phyloP scores from a whole-genome alignment of 345 rosid species.

The Alliaria petiolata region DNA sequence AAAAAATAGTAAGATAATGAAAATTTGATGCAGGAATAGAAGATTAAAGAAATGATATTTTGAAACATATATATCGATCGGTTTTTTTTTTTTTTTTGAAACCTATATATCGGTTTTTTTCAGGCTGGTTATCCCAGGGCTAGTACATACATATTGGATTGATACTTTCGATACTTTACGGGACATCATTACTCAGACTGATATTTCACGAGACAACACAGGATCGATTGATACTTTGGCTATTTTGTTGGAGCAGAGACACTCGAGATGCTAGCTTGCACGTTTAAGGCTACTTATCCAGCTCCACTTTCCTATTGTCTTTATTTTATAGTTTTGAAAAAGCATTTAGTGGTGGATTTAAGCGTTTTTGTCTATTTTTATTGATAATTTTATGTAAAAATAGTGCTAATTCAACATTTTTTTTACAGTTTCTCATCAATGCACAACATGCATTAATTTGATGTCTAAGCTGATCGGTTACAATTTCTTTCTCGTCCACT shows the following conservation, averaged over 20 bases:
- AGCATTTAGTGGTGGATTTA: background rate
- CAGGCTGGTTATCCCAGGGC: background rate
- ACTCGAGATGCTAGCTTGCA: background rate
- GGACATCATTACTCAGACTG: background rate
- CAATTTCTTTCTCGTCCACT: background rate
- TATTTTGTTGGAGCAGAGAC: background rate
- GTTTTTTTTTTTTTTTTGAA: too few species aligned
- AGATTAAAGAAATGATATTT: background rate
- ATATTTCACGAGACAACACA: constrained; percentile 1
- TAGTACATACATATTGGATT: background rate
- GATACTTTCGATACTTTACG: background rate
- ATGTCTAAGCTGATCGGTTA: too few species aligned
- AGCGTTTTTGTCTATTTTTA: background rate
- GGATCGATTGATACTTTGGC: background rate
- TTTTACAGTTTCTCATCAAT: too few species aligned
- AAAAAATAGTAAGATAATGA: background rate
- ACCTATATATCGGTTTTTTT: too few species aligned
- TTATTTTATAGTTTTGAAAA: background rate
- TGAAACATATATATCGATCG: background rate
- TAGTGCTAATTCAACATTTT: background rate
- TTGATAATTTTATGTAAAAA: background rate
- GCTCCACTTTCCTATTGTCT: background rate
- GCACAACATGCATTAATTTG: too few species aligned
- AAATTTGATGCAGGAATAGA: background rate
- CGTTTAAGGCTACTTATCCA: background rate